Evolutionary conservation across 2,329 filamentous ascomycete genomes (phyloP).

Genomic region (Thelonectria rubi): DNA sequence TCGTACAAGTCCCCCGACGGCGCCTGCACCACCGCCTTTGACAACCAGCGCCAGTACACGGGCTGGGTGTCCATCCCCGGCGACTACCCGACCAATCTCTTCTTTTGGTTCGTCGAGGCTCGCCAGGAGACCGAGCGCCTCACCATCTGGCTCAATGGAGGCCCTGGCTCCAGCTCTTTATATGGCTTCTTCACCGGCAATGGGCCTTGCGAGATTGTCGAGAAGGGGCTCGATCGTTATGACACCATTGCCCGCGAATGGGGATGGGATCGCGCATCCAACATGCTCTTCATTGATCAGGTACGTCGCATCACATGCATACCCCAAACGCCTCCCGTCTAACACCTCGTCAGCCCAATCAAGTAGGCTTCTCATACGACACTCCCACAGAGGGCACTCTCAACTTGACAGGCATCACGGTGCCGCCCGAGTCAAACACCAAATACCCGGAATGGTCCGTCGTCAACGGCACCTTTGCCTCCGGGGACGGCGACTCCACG

Average conservation of each 20-base stretch:
- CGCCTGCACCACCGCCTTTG: conserved; percentile 72
- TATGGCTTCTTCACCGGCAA: conserved; percentile 70
- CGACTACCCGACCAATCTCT: conserved; percentile 59
- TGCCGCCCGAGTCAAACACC: conserved; percentile 35
- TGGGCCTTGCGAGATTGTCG: conserved; percentile 62
- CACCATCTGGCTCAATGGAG: conserved; percentile 73
- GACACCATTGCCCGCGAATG: conserved; percentile 67
- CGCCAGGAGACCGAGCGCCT: conserved; percentile 54
- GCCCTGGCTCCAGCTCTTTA: conserved; percentile 72
- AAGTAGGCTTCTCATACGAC: conserved; percentile 76
- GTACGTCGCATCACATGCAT: conserved; percentile 42
- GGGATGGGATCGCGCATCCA: conserved; percentile 69
- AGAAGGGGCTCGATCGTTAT: conserved; percentile 58
- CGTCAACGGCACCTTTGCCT: conserved; percentile 73
- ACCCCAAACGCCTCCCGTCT: not conserved
- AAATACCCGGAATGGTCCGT: conserved; percentile 48
- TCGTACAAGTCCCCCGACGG: conserved; percentile 70
- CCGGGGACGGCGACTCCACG: conserved; percentile 57
- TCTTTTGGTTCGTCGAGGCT: conserved; percentile 61
- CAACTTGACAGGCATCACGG: conserved; percentile 53
- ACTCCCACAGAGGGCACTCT: conserved; percentile 68
- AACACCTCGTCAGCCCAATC: conserved; percentile 63
- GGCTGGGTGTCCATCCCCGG: conserved; percentile 74
- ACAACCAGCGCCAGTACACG: conserved; percentile 73
- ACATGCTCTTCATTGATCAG: conserved; percentile 67